A percentile compares a stretch with the other conserved stretches of the same genome.
Conservation (phyloP, 768 basidiomycete species). For the Butyriboletus loyo region DNA sequence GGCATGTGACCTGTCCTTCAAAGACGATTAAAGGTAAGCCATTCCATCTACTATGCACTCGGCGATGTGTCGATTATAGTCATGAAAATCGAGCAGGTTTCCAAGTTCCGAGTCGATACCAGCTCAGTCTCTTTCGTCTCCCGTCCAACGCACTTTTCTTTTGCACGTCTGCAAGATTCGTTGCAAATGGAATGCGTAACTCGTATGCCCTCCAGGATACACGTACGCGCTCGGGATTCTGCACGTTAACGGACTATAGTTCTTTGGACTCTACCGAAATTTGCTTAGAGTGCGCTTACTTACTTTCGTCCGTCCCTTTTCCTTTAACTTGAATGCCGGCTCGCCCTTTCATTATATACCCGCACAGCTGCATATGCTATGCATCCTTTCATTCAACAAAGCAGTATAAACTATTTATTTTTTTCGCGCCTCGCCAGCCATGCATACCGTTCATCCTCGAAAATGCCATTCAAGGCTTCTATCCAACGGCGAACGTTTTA, state of each 20-base stretch:
- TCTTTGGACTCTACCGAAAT: background rate
- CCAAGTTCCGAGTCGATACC: background rate
- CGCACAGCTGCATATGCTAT: no score
- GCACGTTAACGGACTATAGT: background rate
- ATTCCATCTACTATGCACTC: background rate
- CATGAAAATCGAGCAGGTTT: background rate
- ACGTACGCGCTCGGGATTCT: background rate
- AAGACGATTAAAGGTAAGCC: background rate
- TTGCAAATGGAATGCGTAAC: background rate
- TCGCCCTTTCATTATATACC: no score
- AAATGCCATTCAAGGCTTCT: background rate
- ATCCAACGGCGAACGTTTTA: background rate
- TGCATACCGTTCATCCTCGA: no score
- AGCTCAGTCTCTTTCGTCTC: background rate
- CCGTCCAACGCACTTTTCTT: background rate
- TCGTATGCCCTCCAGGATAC: background rate
- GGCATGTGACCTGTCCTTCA: conserved; percentile 10
- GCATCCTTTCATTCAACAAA: no score
- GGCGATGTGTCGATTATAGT: background rate
- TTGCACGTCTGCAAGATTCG: background rate
- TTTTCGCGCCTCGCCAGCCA: no score
- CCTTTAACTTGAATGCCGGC: no score
- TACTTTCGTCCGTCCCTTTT: no score
- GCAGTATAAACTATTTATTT: no score
- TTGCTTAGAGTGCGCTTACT: background rate